These are phyloP conservation scores for Tolypocladium amazonense DNA, from an alignment of 2,329 filamentous ascomycete genomes.

Conservation along the genomic window DNA sequence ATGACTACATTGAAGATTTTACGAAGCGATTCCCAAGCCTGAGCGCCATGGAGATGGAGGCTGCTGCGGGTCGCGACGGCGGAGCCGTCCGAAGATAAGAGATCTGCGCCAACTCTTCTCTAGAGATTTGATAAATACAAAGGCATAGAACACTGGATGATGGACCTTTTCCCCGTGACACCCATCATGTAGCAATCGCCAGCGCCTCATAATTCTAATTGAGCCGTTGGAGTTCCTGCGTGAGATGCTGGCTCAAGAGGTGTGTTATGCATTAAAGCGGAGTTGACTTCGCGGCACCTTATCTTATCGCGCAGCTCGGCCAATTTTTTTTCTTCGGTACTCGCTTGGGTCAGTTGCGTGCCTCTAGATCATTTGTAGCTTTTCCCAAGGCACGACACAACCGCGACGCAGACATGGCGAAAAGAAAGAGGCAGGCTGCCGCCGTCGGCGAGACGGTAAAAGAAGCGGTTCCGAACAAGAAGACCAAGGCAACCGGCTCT, in stretches of 20 bases:
- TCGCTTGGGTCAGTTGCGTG: background rate
- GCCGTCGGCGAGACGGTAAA: conserved; percentile 12
- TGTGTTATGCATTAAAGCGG: background rate
- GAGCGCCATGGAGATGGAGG: conserved; percentile 76
- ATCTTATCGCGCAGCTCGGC: background rate
- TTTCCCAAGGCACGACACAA: background rate
- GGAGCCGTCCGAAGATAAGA: conserved; percentile 18
- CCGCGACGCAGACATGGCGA: conserved; percentile 27
- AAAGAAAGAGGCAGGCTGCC: conserved; percentile 35
- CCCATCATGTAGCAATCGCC: background rate
- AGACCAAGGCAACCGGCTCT: conserved; percentile 14
- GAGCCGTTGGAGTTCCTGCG: background rate
- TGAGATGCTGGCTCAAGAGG: background rate
- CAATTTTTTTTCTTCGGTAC: conserved; percentile 4
- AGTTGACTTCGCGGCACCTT: conserved; percentile 1
- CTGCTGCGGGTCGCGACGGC: conserved; percentile 31
- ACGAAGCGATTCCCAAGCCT: conserved; percentile 80
- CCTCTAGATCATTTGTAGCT: too few relatives aligned
- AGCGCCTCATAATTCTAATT: background rate
- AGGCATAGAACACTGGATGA: background rate
- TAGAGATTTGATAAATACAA: background rate
- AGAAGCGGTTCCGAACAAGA: conserved; percentile 18
- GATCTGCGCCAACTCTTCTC: background rate
- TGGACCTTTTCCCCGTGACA: background rate
- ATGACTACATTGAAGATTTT: conserved; percentile 62